Conservation (phyloP, 495 filamentous ascomycete species). For the Talaromyces liani region DNA sequence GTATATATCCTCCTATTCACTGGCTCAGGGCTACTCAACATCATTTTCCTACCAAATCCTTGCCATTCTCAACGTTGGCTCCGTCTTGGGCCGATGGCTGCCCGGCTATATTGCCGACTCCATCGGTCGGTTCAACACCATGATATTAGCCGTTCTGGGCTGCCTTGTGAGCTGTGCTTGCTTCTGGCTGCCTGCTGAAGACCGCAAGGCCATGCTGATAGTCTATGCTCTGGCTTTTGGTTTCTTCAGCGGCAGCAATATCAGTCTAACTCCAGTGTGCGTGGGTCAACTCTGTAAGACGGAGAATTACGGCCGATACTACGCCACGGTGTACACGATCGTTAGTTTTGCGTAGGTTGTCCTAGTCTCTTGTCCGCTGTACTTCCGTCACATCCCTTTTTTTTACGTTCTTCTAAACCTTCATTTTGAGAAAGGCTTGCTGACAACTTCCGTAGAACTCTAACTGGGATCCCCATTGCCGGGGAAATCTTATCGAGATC, state of each 20-base stretch:
- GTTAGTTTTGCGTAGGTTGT: conserved; percentile 70
- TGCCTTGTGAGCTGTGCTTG: conserved; percentile 63
- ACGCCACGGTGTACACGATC: conserved; percentile 79
- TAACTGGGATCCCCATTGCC: conserved; percentile 84
- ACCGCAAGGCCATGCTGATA: conserved; percentile 53
- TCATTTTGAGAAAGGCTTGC: neutral
- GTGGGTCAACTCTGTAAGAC: conserved; percentile 86
- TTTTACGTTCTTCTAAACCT: neutral
- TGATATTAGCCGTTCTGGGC: conserved; percentile 47
- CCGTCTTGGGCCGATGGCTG: conserved; percentile 60
- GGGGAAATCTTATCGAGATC: conserved; percentile 57
- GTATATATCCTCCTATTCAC: conserved; percentile 47
- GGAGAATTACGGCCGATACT: conserved; percentile 77
- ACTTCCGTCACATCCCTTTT: neutral
- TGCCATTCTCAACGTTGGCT: conserved; percentile 63
- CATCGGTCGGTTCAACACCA: conserved; percentile 55
- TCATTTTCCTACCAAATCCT: conserved; percentile 50
- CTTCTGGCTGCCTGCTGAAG: conserved; percentile 67
- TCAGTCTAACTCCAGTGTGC: conserved; percentile 81
- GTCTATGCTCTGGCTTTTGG: conserved; percentile 75
- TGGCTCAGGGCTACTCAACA: conserved; percentile 35
- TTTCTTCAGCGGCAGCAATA: conserved; percentile 77
- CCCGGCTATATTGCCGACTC: conserved; percentile 56
- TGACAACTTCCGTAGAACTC: conserved; percentile 36
- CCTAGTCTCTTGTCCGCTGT: neutral